A percentile compares a stretch with the other conserved stretches of the same genome.
Conservation (phyloP, 2,329 filamentous ascomycete genomes). For the Fusarium globosum region DNA sequence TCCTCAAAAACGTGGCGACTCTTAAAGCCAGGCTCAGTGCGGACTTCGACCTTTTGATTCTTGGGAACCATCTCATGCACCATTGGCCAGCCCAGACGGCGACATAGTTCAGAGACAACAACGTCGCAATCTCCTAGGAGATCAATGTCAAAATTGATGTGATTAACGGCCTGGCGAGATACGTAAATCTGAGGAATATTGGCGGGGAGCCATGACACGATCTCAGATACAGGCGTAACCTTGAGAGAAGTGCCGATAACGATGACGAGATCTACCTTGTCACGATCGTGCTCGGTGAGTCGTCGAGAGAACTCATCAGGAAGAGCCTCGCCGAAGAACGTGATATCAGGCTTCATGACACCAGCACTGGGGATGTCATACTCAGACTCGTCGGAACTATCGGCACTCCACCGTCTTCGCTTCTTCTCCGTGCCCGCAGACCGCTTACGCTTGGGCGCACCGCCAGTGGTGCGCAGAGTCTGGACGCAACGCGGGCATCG, state of each 20-base stretch:
- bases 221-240: constrained; percentile 93
- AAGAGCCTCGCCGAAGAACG: constrained; percentile 93
- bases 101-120: constrained; percentile 86
- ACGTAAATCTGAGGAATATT: constrained; percentile 91
- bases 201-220: constrained; percentile 82
- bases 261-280: constrained; percentile 86
- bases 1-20: constrained; percentile 54
- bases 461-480: constrained; percentile 54
- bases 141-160: constrained; percentile 97
- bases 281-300: constrained; percentile 82
- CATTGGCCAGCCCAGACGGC: constrained; percentile 82
- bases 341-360: constrained; percentile 97
- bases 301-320: constrained; percentile 85
- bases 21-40: constrained; percentile 47
- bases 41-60: constrained; percentile 70
- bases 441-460: constrained; percentile 54
- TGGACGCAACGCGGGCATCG: constrained; percentile 78
- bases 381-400: constrained; percentile 59
- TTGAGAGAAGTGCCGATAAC: constrained; percentile 97
- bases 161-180: constrained; percentile 82
- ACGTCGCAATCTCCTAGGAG: constrained; percentile 95
- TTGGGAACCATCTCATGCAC: constrained; percentile 85
- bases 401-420: constrained; percentile 53
- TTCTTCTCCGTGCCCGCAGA: constrained; percentile 56
- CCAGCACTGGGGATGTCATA: constrained; percentile 73